A percentile compares a stretch with the other conserved stretches of the same genome.
Evolutionary conservation across 2,329 filamentous ascomycete species (phyloP).

Genomic region (Sarocladium kiliense): DNA sequence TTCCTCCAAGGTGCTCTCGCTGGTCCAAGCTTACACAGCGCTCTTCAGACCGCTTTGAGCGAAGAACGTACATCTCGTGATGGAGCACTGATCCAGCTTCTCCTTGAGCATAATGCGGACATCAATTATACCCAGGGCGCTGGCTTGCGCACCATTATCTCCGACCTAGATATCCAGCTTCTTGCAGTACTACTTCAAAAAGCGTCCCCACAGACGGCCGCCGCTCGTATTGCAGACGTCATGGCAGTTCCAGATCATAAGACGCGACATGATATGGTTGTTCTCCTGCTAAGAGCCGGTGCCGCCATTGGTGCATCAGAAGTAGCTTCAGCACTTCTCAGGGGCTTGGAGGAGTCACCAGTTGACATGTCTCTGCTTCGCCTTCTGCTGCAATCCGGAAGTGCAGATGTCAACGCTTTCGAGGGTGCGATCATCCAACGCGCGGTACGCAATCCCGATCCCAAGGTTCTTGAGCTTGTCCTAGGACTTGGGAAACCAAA

Average conservation of each 20-base stretch:
- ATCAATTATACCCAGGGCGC: constrained; percentile 48
- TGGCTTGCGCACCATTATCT: constrained; percentile 42
- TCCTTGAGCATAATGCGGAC: constrained; percentile 47
- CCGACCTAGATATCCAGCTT: constrained; percentile 40
- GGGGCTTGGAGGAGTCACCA: constrained; percentile 36
- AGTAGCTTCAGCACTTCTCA: constrained; percentile 36
- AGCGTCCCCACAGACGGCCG: constrained; percentile 40
- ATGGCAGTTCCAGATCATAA: constrained; percentile 39
- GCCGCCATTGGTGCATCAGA: constrained; percentile 36
- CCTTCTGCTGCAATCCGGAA: constrained; percentile 44
- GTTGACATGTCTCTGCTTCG: constrained; percentile 45
- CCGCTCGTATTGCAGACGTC: constrained; percentile 41
- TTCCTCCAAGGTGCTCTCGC: constrained; percentile 46
- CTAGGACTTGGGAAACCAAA: constrained; percentile 41
- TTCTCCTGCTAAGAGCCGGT: constrained; percentile 40
- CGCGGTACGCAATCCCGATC: constrained; percentile 39
- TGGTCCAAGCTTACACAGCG: constrained; percentile 40
- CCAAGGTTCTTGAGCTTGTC: constrained; percentile 42
- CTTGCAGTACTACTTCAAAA: constrained; percentile 40
- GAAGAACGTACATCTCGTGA: constrained; percentile 43
- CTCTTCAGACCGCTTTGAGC: constrained; percentile 47
- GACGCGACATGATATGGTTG: constrained; percentile 40
- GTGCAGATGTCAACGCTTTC: constrained; percentile 47
- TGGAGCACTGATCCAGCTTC: constrained; percentile 44
- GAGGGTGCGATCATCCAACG: constrained; percentile 36